Evolutionary conservation across 768 basidiomycete species (phyloP).

Genomic region (Collybiopsis confluens): DNA sequence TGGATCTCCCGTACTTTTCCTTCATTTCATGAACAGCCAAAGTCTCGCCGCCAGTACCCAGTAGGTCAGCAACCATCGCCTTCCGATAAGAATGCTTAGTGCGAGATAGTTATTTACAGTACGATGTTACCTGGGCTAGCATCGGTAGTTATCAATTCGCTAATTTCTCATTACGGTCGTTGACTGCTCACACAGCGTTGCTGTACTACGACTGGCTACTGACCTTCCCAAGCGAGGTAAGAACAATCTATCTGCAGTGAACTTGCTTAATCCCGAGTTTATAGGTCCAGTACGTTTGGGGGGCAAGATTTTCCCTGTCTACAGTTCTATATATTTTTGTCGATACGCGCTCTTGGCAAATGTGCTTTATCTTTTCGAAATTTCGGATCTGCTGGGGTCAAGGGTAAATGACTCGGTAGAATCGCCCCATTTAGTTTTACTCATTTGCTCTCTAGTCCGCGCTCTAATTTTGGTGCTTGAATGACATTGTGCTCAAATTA

Average conservation of each 20-base stretch:
- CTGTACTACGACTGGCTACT: conserved; percentile 29
- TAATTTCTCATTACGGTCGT: not conserved
- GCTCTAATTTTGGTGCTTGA: not conserved
- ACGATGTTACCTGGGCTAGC: conserved; percentile 5
- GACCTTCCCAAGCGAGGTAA: conserved; percentile 25
- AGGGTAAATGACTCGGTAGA: not conserved
- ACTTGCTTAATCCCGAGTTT: not conserved
- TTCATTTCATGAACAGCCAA: not conserved
- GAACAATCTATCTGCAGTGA: not conserved
- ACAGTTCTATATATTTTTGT: conserved; percentile 28
- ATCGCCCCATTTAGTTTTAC: not conserved
- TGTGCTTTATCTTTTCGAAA: conserved; percentile 25
- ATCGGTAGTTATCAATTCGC: not conserved
- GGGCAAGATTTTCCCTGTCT: conserved; percentile 18
- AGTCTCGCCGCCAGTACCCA: not conserved
- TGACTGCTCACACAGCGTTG: conserved; percentile 14
- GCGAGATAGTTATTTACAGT: not conserved
- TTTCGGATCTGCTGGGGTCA: conserved; percentile 15
- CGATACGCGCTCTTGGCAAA: conserved; percentile 31
- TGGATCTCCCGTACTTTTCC: not conserved
- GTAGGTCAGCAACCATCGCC: not conserved
- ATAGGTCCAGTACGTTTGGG: conserved; percentile 25
- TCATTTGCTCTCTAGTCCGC: not conserved
- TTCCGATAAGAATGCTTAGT: not conserved
- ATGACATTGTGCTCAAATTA: too few species aligned